Conservation (phyloP, 768 basidiomycete species). For the Agrocybe praecox region DNA sequence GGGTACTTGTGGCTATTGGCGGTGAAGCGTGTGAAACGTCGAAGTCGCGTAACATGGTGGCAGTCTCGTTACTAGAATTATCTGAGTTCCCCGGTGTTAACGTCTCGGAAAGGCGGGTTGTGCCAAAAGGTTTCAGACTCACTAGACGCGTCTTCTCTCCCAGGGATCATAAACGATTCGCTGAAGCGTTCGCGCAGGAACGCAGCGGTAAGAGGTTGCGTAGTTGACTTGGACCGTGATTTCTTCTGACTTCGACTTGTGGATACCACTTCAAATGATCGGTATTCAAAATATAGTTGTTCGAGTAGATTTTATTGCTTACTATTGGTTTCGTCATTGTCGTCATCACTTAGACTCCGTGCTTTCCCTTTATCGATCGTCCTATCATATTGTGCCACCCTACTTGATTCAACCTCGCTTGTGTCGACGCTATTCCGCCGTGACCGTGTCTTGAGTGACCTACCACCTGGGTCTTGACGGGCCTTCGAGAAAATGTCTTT, state of each 20-base stretch:
- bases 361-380: slow-evolving; percentile 51
- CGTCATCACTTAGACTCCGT: slow-evolving; percentile 70
- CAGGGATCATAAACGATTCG: slow-evolving; percentile 10
- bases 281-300: background rate
- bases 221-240: slow-evolving; percentile 41
- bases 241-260: slow-evolving; percentile 27
- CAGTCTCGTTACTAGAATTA: slow-evolving; percentile 40
- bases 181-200: slow-evolving; percentile 48
- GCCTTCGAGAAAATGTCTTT: slow-evolving; percentile 70
- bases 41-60: slow-evolving; percentile 38
- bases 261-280: slow-evolving; percentile 11
- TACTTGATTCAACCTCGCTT: slow-evolving; percentile 62
- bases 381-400: slow-evolving; percentile 43
- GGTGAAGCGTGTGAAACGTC: slow-evolving; percentile 42
- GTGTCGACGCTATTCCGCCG: slow-evolving; percentile 58
- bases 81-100: slow-evolving; percentile 12
- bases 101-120: background rate
- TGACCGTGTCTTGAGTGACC: slow-evolving; percentile 52
- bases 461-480: slow-evolving; percentile 63
- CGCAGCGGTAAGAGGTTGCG: slow-evolving; percentile 39
- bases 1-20: slow-evolving; percentile 57
- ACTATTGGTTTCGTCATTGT: slow-evolving; percentile 57
- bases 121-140: slow-evolving; percentile 7
- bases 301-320: slow-evolving; percentile 24
- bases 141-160: background rate